A percentile compares a stretch with the other conserved stretches of the same genome.
Evolutionary conservation across 768 basidiomycete species (phyloP).

Genomic region (Panus rudis): DNA sequence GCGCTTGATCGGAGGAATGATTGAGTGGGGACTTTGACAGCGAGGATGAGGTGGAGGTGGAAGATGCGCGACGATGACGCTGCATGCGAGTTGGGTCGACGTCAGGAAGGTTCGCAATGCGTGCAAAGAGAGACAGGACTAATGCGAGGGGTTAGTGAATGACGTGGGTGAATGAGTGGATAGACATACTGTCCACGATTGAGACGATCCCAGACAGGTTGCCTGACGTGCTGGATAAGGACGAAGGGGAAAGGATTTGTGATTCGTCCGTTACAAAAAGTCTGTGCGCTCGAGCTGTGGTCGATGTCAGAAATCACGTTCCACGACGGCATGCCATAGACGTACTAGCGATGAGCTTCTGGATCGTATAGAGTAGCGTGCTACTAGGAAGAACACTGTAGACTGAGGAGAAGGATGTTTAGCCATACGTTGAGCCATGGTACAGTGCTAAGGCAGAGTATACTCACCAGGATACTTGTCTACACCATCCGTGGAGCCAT

Average conservation of each 20-base stretch:
- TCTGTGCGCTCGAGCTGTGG: slow-evolving; percentile 67
- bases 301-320: slow-evolving; percentile 3
- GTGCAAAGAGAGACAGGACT: slow-evolving; percentile 80
- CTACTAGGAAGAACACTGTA: slow-evolving; percentile 67
- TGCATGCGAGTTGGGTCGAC: slow-evolving; percentile 76
- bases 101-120: slow-evolving; percentile 61
- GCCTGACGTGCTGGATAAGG: slow-evolving; percentile 29
- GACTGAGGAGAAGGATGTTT: slow-evolving; percentile 33
- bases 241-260: slow-evolving; percentile 38
- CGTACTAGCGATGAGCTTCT: slow-evolving; percentile 80
- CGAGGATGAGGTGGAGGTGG: slow-evolving; percentile 44
- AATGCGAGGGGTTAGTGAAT: not conserved
- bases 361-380: slow-evolving; percentile 61
- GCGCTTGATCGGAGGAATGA: slow-evolving; percentile 24
- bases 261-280: slow-evolving; percentile 71
- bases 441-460: not conserved
- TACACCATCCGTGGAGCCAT: slow-evolving; percentile 72
- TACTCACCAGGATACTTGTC: slow-evolving; percentile 69
- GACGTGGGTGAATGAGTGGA: not conserved
- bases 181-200: slow-evolving; percentile 64
- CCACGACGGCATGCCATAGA: no score
- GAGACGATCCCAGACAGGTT: slow-evolving; percentile 73
- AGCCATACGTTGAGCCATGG: not conserved
- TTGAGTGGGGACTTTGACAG: no score
- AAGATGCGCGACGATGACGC: slow-evolving; percentile 73